A percentile compares a stretch with the other conserved stretches of the same genome.
These are phyloP conservation scores for Magnusiomyces clavatus DNA, from an alignment of 1,139 yeast genomes.

Conservation along the genomic window DNA sequence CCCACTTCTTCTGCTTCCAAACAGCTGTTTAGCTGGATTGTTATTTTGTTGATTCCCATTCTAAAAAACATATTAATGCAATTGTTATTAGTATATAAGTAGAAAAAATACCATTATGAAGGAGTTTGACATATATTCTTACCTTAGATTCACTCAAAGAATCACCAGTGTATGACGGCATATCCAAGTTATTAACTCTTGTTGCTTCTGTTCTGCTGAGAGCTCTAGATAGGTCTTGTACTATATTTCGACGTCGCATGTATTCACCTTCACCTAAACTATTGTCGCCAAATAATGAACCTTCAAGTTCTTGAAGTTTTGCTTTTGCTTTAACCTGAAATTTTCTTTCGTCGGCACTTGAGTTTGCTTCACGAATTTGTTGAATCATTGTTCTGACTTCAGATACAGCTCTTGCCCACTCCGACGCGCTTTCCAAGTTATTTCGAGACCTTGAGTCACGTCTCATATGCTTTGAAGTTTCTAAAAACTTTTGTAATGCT, in stretches of 20 bases:
- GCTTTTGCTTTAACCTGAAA: slow-evolving; percentile 23
- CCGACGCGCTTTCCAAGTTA: slow-evolving; percentile 17
- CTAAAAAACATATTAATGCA: background rate
- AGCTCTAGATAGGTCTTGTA: slow-evolving; percentile 18
- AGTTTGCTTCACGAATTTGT: slow-evolving; percentile 17
- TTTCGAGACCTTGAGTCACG: slow-evolving; percentile 2
- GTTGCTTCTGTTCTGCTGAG: slow-evolving; percentile 9
- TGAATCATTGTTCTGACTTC: slow-evolving; percentile 22
- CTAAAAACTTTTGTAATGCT: slow-evolving; percentile 28
- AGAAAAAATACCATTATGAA: background rate
- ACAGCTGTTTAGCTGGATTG: slow-evolving; percentile 2
- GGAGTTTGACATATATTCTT: too few species aligned
- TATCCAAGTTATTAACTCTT: too few species aligned
- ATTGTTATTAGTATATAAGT: background rate
- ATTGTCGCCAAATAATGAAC: slow-evolving; percentile 19
- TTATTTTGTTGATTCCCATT: background rate
- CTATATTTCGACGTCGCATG: slow-evolving; percentile 23
- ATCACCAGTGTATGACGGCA: background rate
- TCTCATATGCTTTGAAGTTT: slow-evolving; percentile 21
- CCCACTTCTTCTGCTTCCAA: slow-evolving; percentile 5
- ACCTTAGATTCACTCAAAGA: too few species aligned
- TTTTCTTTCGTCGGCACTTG: slow-evolving; percentile 20
- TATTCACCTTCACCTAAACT: slow-evolving; percentile 24
- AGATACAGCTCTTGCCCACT: slow-evolving; percentile 25
- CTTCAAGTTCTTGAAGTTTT: slow-evolving; percentile 26